A percentile compares a stretch with the other conserved stretches of the same genome.
Conservation (phyloP, 352 stramenopile species). For the Phytophthora boehmeriae region DNA sequence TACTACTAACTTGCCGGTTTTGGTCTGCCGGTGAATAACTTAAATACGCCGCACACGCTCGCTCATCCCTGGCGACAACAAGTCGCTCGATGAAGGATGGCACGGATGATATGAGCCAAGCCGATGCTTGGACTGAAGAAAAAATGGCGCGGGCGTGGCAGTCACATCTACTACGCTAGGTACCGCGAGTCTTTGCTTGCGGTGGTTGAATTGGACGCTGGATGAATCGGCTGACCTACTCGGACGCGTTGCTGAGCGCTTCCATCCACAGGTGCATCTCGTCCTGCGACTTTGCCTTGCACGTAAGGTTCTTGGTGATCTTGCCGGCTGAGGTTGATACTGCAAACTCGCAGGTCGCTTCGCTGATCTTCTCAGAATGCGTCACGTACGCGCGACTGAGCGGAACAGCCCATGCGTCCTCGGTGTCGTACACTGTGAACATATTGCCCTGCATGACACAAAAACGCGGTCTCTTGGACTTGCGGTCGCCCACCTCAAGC, state of each 20-base stretch:
- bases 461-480: constrained; percentile 72
- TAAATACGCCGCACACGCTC: constrained; percentile 49
- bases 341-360: constrained; percentile 61
- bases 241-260: constrained; percentile 53
- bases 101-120: constrained; percentile 20
- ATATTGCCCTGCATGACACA: constrained; percentile 83
- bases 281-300: constrained; percentile 68
- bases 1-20: constrained; percentile 45
- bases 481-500: constrained; percentile 80
- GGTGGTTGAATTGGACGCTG: constrained; percentile 21
- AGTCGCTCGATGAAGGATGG: constrained; percentile 16
- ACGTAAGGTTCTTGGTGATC: constrained; percentile 70
- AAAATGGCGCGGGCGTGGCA: constrained; percentile 23
- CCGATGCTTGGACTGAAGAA: constrained; percentile 17
- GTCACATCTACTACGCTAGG: constrained; percentile 50
- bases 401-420: constrained; percentile 81
- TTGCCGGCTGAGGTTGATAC: constrained; percentile 73
- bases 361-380: constrained; percentile 66
- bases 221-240: constrained; percentile 40
- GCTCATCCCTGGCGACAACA: constrained; percentile 16
- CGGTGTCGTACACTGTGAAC: constrained; percentile 85
- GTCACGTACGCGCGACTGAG: constrained; percentile 80
- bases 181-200: constrained; percentile 26
- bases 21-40: constrained; percentile 43
- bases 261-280: constrained; percentile 85